A percentile compares a stretch with the other conserved stretches of the same genome.
Evolutionary conservation across 257 asterid genomes (phyloP).

Genomic region (Solanum lignicaule): DNA sequence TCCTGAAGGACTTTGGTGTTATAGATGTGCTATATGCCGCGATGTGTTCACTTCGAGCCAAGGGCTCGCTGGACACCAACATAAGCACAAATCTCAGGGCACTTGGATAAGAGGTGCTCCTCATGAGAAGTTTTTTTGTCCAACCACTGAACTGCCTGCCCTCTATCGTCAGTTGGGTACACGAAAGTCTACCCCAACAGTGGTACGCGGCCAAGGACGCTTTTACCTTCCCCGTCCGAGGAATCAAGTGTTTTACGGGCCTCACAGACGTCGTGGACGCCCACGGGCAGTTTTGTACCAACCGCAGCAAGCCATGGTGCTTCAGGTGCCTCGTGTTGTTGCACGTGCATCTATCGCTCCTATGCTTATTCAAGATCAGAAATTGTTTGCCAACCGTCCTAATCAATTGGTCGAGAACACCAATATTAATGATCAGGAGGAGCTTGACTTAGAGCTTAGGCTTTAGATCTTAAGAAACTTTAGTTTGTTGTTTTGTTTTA

Average conservation of each 20-base stretch:
- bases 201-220: background rate
- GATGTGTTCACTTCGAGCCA: background rate
- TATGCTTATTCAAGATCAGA: background rate
- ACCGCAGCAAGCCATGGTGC: background rate
- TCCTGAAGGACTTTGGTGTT: background rate
- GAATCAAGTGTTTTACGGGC: background rate
- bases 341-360: background rate
- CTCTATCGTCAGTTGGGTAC: background rate
- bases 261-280: background rate
- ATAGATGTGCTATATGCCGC: rapidly evolving
- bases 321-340: background rate
- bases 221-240: background rate
- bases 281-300: background rate
- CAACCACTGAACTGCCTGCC: background rate
- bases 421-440: background rate
- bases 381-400: background rate
- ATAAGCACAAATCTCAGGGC: background rate
- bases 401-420: background rate
- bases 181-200: background rate
- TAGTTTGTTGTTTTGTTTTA: background rate
- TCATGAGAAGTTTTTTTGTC: background rate
- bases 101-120: background rate
- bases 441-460: background rate
- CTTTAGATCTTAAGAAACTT: background rate
- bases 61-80: too few species aligned